Conservation (phyloP, 345 rosid species). For the Moringa oleifera region DNA sequence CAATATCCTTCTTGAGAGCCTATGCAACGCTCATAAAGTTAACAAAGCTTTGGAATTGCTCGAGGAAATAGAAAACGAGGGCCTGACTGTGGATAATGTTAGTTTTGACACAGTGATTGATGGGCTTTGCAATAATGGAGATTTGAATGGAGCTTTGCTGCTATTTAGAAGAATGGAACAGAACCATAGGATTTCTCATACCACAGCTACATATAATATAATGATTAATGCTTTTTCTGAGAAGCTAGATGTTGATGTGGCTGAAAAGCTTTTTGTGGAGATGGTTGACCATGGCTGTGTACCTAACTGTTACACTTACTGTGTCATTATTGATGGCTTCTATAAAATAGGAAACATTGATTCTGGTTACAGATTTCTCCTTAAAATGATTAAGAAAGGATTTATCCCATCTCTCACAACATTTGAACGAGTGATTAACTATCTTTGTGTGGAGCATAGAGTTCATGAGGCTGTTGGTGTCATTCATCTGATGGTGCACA, state of each 20-base stretch:
- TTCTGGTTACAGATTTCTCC: too few species aligned
- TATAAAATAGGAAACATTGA: conserved; percentile 65
- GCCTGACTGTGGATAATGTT: conserved; percentile 56
- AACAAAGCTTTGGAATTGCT: conserved; percentile 66
- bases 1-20: conserved; percentile 76
- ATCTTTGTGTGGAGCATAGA: conserved; percentile 65
- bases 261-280: conserved; percentile 57
- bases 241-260: conserved; percentile 55
- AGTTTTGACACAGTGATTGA: conserved; percentile 58
- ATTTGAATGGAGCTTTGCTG: too few species aligned
- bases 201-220: conserved; percentile 71
- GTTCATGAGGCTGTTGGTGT: conserved; percentile 71
- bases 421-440: conserved; percentile 73
- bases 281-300: too few species aligned
- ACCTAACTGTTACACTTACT: conserved; percentile 71
- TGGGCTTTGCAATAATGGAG: conserved; percentile 61
- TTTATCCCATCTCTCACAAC: too few species aligned
- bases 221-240: conserved; percentile 63
- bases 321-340: conserved; percentile 73
- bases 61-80: conserved; percentile 44
- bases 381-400: too few species aligned
- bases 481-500: too few species aligned
- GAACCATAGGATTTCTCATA: too few species aligned
- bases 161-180: conserved; percentile 56
- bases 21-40: too few species aligned